Conservation (phyloP, 1,284 basidiomycete species). For the Coriolopsis trogii region DNA sequence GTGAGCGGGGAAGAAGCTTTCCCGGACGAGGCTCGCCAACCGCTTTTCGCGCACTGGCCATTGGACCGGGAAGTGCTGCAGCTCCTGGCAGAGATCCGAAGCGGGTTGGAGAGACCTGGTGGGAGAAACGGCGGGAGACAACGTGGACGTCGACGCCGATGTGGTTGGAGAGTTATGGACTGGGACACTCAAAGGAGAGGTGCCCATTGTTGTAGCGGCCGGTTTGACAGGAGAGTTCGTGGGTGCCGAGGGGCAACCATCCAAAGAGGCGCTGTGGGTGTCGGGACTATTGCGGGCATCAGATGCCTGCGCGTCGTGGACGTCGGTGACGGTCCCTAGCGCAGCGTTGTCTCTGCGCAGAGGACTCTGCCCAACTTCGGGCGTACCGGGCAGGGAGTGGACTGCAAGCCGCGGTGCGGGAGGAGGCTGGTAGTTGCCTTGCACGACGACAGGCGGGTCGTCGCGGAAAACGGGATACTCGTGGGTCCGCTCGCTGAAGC, state of each 20-base stretch:
- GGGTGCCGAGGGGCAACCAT: too few relatives aligned
- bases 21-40: neutral
- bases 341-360: too few relatives aligned
- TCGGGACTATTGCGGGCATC: too few relatives aligned
- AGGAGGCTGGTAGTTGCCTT: neutral
- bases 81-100: neutral
- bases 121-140: too few relatives aligned
- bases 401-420: neutral
- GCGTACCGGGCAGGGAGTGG: neutral
- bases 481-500: neutral
- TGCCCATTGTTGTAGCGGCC: too few relatives aligned
- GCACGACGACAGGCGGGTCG: neutral
- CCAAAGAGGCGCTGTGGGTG: too few relatives aligned
- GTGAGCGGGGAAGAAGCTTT: neutral
- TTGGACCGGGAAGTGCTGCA: neutral
- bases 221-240: too few relatives aligned
- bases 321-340: too few relatives aligned
- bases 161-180: neutral
- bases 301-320: too few relatives aligned
- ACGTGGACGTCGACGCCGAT: too few relatives aligned
- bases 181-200: neutral
- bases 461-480: too few relatives aligned
- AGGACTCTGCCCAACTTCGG: neutral
- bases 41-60: neutral
- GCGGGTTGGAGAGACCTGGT: neutral